These are phyloP conservation scores for Cyathus striatus DNA, from an alignment of 768 basidiomycete species.

Conservation along the genomic window DNA sequence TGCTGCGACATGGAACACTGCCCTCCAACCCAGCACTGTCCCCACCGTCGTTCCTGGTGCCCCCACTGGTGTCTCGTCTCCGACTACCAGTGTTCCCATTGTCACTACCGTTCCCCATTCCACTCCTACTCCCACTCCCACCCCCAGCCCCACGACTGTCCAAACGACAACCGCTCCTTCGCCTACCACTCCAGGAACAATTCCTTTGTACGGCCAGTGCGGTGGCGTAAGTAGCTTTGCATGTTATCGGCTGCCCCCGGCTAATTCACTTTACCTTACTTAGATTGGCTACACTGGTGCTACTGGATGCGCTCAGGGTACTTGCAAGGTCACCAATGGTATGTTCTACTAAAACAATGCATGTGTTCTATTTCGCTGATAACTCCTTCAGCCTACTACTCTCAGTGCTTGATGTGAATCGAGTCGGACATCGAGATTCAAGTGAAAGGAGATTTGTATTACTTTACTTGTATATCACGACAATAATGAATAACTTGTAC, in stretches of 20 bases:
- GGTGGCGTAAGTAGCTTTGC: conserved; percentile 9
- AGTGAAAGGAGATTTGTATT: no score
- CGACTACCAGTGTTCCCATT: conserved; percentile 1
- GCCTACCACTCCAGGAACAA: conserved; percentile 4
- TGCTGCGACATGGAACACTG: conserved; percentile 47
- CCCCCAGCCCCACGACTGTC: not conserved
- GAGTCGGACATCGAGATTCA: no score
- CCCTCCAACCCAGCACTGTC: conserved; percentile 38
- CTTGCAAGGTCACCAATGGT: conserved; percentile 7
- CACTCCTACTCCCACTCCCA: not conserved
- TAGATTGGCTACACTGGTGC: conserved; percentile 2
- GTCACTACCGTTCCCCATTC: conserved; percentile 1
- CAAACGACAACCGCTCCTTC: not conserved
- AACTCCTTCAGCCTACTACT: conserved; percentile 4
- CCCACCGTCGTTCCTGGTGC: conserved; percentile 19
- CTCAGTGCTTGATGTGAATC: conserved; percentile 4
- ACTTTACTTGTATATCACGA: no score
- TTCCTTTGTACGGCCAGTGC: conserved; percentile 16
- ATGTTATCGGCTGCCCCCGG: not conserved
- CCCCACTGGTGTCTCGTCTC: conserved; percentile 9
- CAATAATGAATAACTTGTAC: no score
- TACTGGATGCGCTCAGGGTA: conserved; percentile 4
- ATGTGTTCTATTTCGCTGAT: not conserved
- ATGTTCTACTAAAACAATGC: not conserved
- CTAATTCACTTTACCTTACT: not conserved